phyloP scores from a whole-genome alignment of 2,329 filamentous ascomycete genomes.

The Metarhizium humberi region DNA sequence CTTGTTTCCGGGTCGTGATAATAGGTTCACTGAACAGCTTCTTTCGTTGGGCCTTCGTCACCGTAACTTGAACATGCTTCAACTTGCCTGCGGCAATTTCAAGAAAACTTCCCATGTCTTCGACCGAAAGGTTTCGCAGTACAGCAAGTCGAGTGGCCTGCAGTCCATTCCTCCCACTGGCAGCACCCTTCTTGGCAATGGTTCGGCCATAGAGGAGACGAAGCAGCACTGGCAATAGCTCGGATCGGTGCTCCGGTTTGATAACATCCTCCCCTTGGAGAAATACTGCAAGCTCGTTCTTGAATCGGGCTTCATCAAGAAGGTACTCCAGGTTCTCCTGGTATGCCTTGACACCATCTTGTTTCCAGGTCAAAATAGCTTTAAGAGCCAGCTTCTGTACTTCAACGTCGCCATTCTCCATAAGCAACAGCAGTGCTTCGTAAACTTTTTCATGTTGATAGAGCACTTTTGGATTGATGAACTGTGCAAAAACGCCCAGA shows the following conservation, averaged over 20 bases:
- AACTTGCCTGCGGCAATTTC: conserved; percentile 71
- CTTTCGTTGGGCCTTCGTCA: conserved; percentile 36
- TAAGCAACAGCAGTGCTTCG: conserved; percentile 60
- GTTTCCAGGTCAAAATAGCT: conserved; percentile 83
- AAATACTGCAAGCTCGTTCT: conserved; percentile 86
- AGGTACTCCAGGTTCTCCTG: conserved; percentile 79
- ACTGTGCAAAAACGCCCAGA: conserved; percentile 72
- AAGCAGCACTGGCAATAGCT: conserved; percentile 78
- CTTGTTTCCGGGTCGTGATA: conserved; percentile 65
- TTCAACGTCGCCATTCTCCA: conserved; percentile 83
- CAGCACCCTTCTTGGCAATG: conserved; percentile 69
- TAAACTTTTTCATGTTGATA: conserved; percentile 72
- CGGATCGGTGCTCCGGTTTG: conserved; percentile 59
- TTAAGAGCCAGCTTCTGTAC: conserved; percentile 80
- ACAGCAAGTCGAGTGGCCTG: conserved; percentile 74
- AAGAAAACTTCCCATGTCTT: conserved; percentile 73
- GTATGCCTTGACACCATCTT: conserved; percentile 64
- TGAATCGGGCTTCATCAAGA: conserved; percentile 83
- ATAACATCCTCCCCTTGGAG: conserved; percentile 69
- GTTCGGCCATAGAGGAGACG: conserved; percentile 83
- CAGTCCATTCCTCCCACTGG: conserved; percentile 71
- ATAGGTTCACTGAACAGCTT: conserved; percentile 48
- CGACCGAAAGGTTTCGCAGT: conserved; percentile 64
- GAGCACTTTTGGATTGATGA: conserved; percentile 76
- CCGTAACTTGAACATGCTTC: conserved; percentile 48